Conservation (phyloP, 257 asterid genomes). For the Fraxinus pennsylvanica region DNA sequence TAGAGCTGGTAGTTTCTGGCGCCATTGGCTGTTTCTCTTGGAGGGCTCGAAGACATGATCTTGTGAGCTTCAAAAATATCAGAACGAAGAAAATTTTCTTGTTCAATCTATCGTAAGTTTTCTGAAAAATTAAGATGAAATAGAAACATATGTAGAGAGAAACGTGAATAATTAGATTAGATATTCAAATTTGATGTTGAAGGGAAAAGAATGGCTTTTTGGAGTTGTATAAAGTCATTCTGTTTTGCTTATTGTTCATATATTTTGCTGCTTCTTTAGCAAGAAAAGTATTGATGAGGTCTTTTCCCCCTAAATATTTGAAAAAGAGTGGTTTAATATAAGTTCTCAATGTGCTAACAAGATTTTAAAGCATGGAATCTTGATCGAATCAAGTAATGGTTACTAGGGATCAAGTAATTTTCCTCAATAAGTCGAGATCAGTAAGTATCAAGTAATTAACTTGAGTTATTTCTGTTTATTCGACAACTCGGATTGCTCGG, state of each 20-base stretch:
- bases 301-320: no score
- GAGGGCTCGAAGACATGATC: constrained; percentile 43
- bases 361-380: not conserved
- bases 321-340: not conserved
- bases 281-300: constrained; percentile 33
- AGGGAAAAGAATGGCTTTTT: constrained; percentile 51
- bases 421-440: not conserved
- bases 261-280: constrained; percentile 30
- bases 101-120: not conserved
- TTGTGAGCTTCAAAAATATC: not conserved
- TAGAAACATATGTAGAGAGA: constrained; percentile 5
- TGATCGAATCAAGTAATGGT: not conserved
- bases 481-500: no score
- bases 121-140: not conserved
- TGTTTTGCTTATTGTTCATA: not conserved
- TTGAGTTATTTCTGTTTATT: no score
- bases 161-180: not conserved
- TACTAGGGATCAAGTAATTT: not conserved
- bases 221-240: constrained; percentile 41
- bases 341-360: not conserved
- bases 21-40: constrained; percentile 25
- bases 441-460: not conserved
- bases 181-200: not conserved
- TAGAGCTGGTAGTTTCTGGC: constrained; percentile 47
- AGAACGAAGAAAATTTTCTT: not conserved